Evolutionary conservation across 805 yeast genomes (phyloP).

Genomic region (Ogataea ramenticola): DNA sequence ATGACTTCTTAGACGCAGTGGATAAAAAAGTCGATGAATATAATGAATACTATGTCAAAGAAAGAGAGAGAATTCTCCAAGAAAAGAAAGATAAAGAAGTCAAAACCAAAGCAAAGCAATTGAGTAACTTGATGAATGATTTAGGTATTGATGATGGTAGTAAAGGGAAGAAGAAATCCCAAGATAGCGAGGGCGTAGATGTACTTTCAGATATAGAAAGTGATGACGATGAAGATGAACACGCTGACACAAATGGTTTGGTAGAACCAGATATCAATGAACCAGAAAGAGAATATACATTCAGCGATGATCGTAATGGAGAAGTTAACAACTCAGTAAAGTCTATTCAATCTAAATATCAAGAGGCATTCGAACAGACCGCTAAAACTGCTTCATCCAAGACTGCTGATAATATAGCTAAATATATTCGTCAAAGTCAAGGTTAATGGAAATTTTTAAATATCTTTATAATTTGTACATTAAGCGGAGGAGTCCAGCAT

Average conservation of each 20-base stretch:
- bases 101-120: slow-evolving; percentile 59
- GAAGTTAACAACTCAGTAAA: slow-evolving; percentile 47
- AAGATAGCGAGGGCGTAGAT: slow-evolving; percentile 30
- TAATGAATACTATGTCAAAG: slow-evolving; percentile 73
- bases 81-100: slow-evolving; percentile 73
- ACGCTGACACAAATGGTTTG: slow-evolving; percentile 37
- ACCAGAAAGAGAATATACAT: slow-evolving; percentile 59
- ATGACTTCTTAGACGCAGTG: slow-evolving; percentile 79
- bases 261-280: slow-evolving; percentile 30
- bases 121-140: slow-evolving; percentile 77
- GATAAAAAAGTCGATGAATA: slow-evolving; percentile 85
- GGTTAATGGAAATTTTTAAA: slow-evolving; percentile 2
- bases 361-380: slow-evolving; percentile 59
- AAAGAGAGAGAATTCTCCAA: slow-evolving; percentile 73
- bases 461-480: neutral
- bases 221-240: slow-evolving; percentile 43
- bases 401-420: slow-evolving; percentile 69
- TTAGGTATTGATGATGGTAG: slow-evolving; percentile 54
- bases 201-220: slow-evolving; percentile 44
- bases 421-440: slow-evolving; percentile 38
- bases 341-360: slow-evolving; percentile 61
- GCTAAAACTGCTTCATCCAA: slow-evolving; percentile 55
- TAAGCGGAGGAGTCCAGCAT: no score
- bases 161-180: slow-evolving; percentile 10
- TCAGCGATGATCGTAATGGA: slow-evolving; percentile 54